Conservation (phyloP, 208 protist genomes). For the Acanthamoeba sp. region DNA sequence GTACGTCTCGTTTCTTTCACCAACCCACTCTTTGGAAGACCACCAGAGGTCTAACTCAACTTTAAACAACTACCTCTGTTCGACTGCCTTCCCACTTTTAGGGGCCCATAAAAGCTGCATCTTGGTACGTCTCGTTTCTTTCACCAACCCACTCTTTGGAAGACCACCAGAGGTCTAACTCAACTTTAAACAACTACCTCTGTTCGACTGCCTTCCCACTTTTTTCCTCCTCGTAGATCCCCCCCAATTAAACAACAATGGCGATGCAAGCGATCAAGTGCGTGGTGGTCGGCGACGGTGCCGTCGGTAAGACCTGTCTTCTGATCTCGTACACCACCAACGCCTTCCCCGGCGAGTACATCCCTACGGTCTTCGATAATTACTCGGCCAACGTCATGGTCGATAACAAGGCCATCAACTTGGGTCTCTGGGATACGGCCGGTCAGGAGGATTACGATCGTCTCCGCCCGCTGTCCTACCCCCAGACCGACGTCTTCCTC, state of each 20-base stretch:
- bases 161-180: too few species aligned
- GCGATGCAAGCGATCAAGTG: constrained; percentile 58
- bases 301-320: constrained; percentile 89
- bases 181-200: too few species aligned
- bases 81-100: neutral
- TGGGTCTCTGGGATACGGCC: constrained; percentile 88
- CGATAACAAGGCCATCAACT: constrained; percentile 85
- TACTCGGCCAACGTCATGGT: constrained; percentile 88
- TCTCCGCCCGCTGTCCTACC: constrained; percentile 90
- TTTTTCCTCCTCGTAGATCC: neutral
- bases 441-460: constrained; percentile 84
- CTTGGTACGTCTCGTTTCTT: too few species aligned
- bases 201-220: too few species aligned
- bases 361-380: constrained; percentile 90
- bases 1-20: too few species aligned
- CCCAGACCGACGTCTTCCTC: constrained; percentile 91
- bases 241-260: neutral
- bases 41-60: too few species aligned
- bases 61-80: too few species aligned
- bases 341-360: constrained; percentile 90
- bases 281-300: constrained; percentile 63
- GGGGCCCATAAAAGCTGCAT: too few species aligned
- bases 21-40: too few species aligned
- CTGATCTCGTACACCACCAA: constrained; percentile 91
- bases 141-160: too few species aligned